These are phyloP conservation scores for Caloboletus firmus DNA, from an alignment of 1,284 basidiomycete genomes.

Conservation along the genomic window DNA sequence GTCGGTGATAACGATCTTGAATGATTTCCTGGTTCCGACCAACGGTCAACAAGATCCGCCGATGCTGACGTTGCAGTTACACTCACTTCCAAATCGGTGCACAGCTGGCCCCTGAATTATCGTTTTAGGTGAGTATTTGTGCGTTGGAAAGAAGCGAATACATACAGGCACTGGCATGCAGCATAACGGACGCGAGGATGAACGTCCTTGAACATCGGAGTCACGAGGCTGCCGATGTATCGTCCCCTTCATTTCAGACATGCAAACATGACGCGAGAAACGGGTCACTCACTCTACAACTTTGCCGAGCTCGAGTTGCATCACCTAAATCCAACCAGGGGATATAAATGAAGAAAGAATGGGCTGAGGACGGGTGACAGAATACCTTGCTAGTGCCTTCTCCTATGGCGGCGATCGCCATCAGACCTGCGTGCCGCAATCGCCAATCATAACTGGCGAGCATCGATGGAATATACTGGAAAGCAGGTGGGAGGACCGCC, in stretches of 20 bases:
- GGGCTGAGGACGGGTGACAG: not conserved
- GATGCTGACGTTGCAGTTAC: not conserved
- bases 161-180: conserved; percentile 83
- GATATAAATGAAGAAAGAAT: not conserved
- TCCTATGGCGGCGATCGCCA: conserved; percentile 76
- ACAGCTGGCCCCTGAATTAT: conserved; percentile 67
- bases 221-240: conserved; percentile 55
- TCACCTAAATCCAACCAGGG: conserved; percentile 44
- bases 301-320: conserved; percentile 74
- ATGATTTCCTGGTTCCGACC: conserved; percentile 59
- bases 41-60: not conserved
- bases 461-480: conserved; percentile 78
- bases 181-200: conserved; percentile 83
- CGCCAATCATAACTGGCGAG: conserved; percentile 79
- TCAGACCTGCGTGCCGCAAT: conserved; percentile 75
- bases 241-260: conserved; percentile 1
- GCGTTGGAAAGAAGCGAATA: not conserved
- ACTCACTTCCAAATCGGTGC: conserved; percentile 76
- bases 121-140: conserved; percentile 1
- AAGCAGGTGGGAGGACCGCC: conserved; percentile 70
- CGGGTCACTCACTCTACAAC: conserved; percentile 56
- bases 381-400: conserved; percentile 70
- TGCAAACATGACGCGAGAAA: conserved; percentile 23
- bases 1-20: conserved; percentile 65
- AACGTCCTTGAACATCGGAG: conserved; percentile 71